phyloP scores from a whole-genome alignment of 2,329 filamentous ascomycete genomes.

The Thielaviopsis ethacetica region DNA sequence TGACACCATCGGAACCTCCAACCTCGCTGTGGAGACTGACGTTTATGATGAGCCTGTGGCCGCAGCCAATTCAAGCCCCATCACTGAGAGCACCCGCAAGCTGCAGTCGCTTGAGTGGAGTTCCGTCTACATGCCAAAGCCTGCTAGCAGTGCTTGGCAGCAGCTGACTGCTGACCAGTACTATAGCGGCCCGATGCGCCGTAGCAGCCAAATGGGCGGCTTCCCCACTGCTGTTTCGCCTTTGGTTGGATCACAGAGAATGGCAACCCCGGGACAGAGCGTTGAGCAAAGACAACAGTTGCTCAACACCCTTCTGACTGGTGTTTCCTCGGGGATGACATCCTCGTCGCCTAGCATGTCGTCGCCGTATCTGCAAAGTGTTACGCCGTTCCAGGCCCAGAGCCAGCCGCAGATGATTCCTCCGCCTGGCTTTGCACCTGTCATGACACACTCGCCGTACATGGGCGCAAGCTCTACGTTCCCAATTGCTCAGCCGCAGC shows the following conservation, averaged over 20 bases:
- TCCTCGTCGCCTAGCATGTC: not conserved
- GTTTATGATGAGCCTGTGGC: not conserved
- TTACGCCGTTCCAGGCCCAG: slow-evolving; percentile 4
- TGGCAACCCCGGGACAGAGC: slow-evolving; percentile 1
- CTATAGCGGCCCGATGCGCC: slow-evolving; percentile 7
- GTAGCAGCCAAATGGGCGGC: slow-evolving; percentile 1
- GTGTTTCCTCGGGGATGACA: slow-evolving; percentile 1
- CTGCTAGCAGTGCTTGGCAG: slow-evolving; percentile 9
- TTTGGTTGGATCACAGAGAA: not conserved
- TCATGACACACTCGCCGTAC: not conserved
- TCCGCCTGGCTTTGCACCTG: slow-evolving; percentile 1
- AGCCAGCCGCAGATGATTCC: not conserved
- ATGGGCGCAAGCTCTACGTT: not conserved
- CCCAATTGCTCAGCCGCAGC: not conserved
- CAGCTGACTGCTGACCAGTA: slow-evolving; percentile 11
- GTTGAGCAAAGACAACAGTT: slow-evolving; percentile 4
- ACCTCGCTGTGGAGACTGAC: not conserved
- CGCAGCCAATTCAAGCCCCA: not conserved
- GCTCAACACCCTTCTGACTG: slow-evolving; percentile 1
- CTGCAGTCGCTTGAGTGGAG: slow-evolving; percentile 8
- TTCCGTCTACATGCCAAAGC: slow-evolving; percentile 10
- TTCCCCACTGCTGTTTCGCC: slow-evolving; percentile 2
- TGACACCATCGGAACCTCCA: not conserved
- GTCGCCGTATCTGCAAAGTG: slow-evolving; percentile 3
- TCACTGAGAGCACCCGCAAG: not conserved